Evolutionary conservation across 305 asterid species (phyloP).

Genomic region (Nicotiana rustica): DNA sequence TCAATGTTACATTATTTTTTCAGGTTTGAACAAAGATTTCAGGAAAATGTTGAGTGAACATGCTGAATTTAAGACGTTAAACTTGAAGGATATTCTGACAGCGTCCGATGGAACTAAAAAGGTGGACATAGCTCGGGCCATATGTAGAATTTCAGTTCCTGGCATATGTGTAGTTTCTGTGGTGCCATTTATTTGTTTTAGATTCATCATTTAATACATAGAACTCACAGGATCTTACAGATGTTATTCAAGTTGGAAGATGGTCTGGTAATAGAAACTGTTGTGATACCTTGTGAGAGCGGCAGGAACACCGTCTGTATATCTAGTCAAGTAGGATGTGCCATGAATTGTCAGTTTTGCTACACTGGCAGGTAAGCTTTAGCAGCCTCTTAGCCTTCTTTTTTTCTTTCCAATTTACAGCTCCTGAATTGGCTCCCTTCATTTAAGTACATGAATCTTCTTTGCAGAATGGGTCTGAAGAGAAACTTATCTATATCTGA

Average conservation of each 20-base stretch:
- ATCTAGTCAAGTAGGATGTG: slow-evolving; percentile 98
- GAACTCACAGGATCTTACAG: slow-evolving; percentile 84
- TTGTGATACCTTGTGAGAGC: slow-evolving; percentile 81
- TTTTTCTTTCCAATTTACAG: slow-evolving; percentile 13
- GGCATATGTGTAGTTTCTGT: slow-evolving; percentile 32
- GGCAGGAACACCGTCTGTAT: slow-evolving; percentile 95
- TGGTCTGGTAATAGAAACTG: slow-evolving; percentile 87
- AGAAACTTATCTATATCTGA: slow-evolving; percentile 85
- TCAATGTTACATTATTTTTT: slow-evolving; percentile 29
- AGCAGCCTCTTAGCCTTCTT: not conserved
- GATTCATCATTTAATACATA: slow-evolving; percentile 65
- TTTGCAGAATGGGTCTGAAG: slow-evolving; percentile 90
- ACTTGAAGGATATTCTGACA: slow-evolving; percentile 65
- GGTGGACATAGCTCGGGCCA: slow-evolving; percentile 51
- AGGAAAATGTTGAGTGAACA: slow-evolving; percentile 71
- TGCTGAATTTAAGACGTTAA: slow-evolving; percentile 71
- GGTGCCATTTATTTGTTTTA: slow-evolving; percentile 38
- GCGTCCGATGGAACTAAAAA: slow-evolving; percentile 96
- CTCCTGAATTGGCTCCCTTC: not conserved
- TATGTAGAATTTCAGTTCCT: slow-evolving; percentile 32
- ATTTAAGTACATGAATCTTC: slow-evolving; percentile 32
- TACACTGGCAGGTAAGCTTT: slow-evolving; percentile 84
- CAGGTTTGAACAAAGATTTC: slow-evolving; percentile 90
- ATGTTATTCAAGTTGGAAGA: slow-evolving; percentile 85
- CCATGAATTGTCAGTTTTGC: slow-evolving; percentile 98